phyloP scores from a whole-genome alignment of 805 yeast genomes.

The Spathaspora hagerdaliae region DNA sequence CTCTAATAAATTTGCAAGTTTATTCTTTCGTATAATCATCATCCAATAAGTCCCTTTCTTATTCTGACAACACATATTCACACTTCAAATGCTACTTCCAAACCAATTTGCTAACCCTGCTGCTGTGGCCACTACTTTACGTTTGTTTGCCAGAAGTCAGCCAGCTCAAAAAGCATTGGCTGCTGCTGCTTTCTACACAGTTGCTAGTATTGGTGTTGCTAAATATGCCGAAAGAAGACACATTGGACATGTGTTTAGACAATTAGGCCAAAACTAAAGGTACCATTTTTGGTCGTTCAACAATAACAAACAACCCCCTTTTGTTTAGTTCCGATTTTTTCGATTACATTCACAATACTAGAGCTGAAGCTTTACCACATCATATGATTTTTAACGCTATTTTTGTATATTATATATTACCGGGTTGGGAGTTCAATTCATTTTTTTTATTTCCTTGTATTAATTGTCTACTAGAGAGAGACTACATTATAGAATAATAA shows the following conservation, averaged over 20 bases:
- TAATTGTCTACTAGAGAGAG: not conserved
- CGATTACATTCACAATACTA: no score
- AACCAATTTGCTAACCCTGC: constrained; percentile 1
- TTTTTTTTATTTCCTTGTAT: no score
- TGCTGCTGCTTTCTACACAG: constrained; percentile 10
- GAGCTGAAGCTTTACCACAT: not conserved
- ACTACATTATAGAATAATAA: not conserved
- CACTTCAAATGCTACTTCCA: not conserved
- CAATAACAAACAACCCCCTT: not conserved
- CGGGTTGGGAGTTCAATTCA: not conserved
- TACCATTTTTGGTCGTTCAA: not conserved
- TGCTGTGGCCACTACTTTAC: constrained; percentile 1
- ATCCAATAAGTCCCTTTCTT: not conserved
- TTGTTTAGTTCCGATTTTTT: not conserved
- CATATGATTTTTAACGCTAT: not conserved
- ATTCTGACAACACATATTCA: not conserved
- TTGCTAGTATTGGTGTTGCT: constrained; percentile 26
- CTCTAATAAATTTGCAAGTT: no score
- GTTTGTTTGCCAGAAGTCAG: not conserved
- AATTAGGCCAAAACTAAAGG: constrained; percentile 16
- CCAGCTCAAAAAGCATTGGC: constrained; percentile 6
- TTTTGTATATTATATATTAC: not conserved
- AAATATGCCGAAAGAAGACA: constrained; percentile 26
- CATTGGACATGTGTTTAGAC: constrained; percentile 26
- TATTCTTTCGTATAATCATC: not conserved